Evolutionary conservation across 2,329 filamentous ascomycete genomes (phyloP).

Genomic region (Moelleriella libera): DNA sequence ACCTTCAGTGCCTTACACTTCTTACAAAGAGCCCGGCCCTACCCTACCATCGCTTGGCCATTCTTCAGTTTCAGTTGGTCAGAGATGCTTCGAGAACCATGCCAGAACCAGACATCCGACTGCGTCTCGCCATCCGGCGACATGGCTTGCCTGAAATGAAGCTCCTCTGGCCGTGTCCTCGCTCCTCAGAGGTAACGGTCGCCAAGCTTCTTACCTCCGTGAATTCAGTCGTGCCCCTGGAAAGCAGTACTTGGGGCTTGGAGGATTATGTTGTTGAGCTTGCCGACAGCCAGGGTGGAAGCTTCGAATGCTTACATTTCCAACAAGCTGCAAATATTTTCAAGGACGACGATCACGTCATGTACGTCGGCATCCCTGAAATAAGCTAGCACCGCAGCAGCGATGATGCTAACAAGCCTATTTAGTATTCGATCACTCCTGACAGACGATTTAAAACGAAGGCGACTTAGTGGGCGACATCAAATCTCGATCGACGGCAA

Average conservation of each 20-base stretch:
- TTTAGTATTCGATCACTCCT: conserved; percentile 64
- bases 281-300: conserved; percentile 32
- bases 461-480: conserved; percentile 60
- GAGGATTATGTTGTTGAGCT: conserved; percentile 85
- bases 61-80: neutral
- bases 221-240: conserved; percentile 69
- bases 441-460: conserved; percentile 57
- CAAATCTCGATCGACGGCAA: conserved; percentile 70
- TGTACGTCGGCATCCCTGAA: conserved; percentile 36
- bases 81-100: conserved; percentile 5
- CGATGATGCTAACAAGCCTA: neutral
- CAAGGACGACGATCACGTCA: conserved; percentile 71
- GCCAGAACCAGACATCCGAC: conserved; percentile 37
- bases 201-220: conserved; percentile 64
- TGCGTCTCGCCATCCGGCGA: conserved; percentile 59
- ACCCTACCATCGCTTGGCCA: too few relatives aligned
- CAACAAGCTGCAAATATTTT: conserved; percentile 55
- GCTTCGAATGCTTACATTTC: conserved; percentile 82
- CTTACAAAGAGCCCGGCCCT: too few relatives aligned
- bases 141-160: conserved; percentile 59
- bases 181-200: conserved; percentile 50
- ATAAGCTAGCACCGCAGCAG: neutral
- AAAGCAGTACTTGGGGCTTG: conserved; percentile 68
- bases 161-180: conserved; percentile 55
- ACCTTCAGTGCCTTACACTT: too few relatives aligned